phyloP scores from a whole-genome alignment of 2,329 filamentous ascomycete genomes.

The Diatrype stigma region DNA sequence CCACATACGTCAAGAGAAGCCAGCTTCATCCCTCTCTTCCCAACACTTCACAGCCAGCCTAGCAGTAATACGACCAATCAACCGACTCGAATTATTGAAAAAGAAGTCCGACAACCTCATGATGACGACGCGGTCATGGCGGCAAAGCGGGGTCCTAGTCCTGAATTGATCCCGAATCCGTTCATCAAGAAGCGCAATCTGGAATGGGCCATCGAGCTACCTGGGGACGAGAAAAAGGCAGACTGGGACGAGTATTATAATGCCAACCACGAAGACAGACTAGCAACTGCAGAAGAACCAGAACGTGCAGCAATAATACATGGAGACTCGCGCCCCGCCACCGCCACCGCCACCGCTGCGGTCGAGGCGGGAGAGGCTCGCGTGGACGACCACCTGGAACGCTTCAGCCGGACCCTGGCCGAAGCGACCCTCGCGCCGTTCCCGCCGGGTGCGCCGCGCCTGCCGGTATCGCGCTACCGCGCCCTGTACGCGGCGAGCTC shows the following conservation, averaged over 20 bases:
- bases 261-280: constrained; percentile 9
- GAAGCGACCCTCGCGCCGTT: constrained; percentile 19
- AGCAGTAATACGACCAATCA: too few species aligned
- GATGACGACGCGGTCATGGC: constrained; percentile 14
- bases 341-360: constrained; percentile 33
- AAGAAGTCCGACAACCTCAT: too few species aligned
- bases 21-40: too few species aligned
- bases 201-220: constrained; percentile 35
- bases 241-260: not conserved
- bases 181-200: constrained; percentile 45
- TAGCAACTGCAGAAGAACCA: too few species aligned
- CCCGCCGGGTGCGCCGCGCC: constrained; percentile 20
- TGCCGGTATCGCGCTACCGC: constrained; percentile 32
- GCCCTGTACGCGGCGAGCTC: constrained; percentile 33
- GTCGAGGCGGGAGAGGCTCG: constrained; percentile 36
- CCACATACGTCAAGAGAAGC: too few species aligned
- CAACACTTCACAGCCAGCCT: too few species aligned
- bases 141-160: constrained; percentile 27
- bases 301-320: too few species aligned
- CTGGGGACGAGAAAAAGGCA: constrained; percentile 1
- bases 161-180: constrained; percentile 38
- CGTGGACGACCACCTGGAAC: constrained; percentile 34
- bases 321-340: too few species aligned
- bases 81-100: too few species aligned
- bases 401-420: constrained; percentile 33